Evolutionary conservation across 495 filamentous ascomycete species (phyloP).

Genomic region (Aspergillus funiculosus): DNA sequence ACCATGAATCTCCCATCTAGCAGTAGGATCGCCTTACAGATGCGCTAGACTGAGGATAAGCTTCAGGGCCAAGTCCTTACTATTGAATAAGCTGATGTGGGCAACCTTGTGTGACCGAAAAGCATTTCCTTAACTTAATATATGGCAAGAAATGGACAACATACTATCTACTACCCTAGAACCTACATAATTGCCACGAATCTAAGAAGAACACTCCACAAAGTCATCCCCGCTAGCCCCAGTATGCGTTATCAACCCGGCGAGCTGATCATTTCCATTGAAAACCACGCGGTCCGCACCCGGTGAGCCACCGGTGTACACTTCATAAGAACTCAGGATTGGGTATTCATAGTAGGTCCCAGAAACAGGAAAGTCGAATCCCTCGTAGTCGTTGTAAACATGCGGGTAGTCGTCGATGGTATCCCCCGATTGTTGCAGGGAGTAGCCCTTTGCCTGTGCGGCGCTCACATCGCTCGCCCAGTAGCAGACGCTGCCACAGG

Average conservation of each 20-base stretch:
- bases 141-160: too few relatives aligned
- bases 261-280: slow-evolving; percentile 45
- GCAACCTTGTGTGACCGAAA: too few relatives aligned
- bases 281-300: slow-evolving; percentile 70
- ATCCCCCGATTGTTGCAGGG: slow-evolving; percentile 39
- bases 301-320: slow-evolving; percentile 60
- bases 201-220: slow-evolving; percentile 53
- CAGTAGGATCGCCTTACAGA: too few relatives aligned
- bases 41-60: too few relatives aligned
- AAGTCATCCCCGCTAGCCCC: slow-evolving; percentile 63
- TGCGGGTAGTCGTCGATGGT: slow-evolving; percentile 60
- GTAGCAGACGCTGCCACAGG: slow-evolving; percentile 50
- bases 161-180: too few relatives aligned
- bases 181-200: slow-evolving; percentile 8
- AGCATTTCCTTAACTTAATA: too few relatives aligned
- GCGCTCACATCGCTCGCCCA: slow-evolving; percentile 38
- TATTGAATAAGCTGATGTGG: too few relatives aligned
- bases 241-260: slow-evolving; percentile 61
- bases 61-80: too few relatives aligned
- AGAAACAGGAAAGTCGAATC: slow-evolving; percentile 56
- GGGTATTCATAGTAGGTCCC: slow-evolving; percentile 73
- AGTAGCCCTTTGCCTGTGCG: slow-evolving; percentile 47
- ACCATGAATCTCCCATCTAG: too few relatives aligned
- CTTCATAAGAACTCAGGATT: slow-evolving; percentile 47
- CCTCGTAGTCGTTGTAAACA: slow-evolving; percentile 68